These are phyloP conservation scores for Hyaloscypha bicolor DNA, from an alignment of 495 filamentous ascomycete species.

Conservation along the genomic window DNA sequence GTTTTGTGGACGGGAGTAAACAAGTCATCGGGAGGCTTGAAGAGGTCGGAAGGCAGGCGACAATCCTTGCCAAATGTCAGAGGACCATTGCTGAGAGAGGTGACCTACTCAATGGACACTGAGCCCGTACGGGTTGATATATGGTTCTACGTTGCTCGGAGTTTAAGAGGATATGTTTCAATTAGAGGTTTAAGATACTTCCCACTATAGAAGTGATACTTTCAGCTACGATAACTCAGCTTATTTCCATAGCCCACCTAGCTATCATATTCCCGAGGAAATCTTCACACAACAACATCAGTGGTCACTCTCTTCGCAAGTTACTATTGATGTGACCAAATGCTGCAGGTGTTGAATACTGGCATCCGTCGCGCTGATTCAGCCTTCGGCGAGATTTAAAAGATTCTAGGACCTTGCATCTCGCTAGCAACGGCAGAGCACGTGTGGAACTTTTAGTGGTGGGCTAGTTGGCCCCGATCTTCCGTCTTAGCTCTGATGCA, in stretches of 20 bases:
- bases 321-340: background rate
- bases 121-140: constrained; percentile 1
- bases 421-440: background rate
- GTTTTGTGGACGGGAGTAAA: constrained; percentile 91
- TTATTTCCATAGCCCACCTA: background rate
- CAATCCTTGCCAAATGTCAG: constrained; percentile 86
- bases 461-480: background rate
- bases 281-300: background rate
- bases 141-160: background rate
- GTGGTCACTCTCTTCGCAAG: background rate
- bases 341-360: constrained; percentile 2
- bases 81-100: constrained; percentile 49
- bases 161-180: background rate
- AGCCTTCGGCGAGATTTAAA: background rate
- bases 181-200: background rate
- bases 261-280: background rate
- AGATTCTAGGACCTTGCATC: background rate
- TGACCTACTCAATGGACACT: constrained; percentile 41
- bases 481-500: constrained; percentile 4
- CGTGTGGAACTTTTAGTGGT: background rate
- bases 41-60: constrained; percentile 86
- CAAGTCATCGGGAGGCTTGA: constrained; percentile 81
- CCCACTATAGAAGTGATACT: background rate
- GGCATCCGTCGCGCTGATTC: background rate
- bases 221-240: background rate